Percentiles rank a stretch among this genome's conserved stretches.
Evolutionary conservation across 768 basidiomycete genomes (phyloP).

Genomic region (Hydnum rufescens): DNA sequence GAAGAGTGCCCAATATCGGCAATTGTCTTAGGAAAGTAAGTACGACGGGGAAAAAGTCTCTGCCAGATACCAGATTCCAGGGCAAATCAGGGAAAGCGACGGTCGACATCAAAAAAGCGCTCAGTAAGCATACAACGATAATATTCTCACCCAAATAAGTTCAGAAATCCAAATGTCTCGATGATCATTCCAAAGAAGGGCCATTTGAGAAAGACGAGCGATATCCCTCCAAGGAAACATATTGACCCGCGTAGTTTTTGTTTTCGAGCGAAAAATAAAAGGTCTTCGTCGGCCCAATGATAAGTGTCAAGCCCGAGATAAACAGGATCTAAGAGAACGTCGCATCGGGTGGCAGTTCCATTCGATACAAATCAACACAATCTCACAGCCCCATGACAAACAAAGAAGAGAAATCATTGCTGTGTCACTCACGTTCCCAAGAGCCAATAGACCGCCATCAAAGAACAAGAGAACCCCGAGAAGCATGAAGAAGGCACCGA

Average conservation of each 20-base stretch:
- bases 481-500: slow-evolving; percentile 89
- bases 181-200: slow-evolving; percentile 85
- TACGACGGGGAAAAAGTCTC: slow-evolving; percentile 98
- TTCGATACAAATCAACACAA: too few relatives aligned
- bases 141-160: slow-evolving; percentile 92
- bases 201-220: slow-evolving; percentile 89
- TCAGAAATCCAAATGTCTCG: slow-evolving; percentile 92
- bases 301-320: slow-evolving; percentile 80
- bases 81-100: neutral
- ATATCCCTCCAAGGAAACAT: slow-evolving; percentile 76
- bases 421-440: slow-evolving; percentile 64
- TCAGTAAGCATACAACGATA: slow-evolving; percentile 12
- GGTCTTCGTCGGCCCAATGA: slow-evolving; percentile 93
- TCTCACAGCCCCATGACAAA: too few relatives aligned
- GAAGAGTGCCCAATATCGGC: slow-evolving; percentile 70
- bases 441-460: slow-evolving; percentile 82
- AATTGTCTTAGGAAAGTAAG: slow-evolving; percentile 90
- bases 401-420: neutral
- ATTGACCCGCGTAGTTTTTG: slow-evolving; percentile 83
- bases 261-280: slow-evolving; percentile 94
- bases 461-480: slow-evolving; percentile 93
- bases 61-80: slow-evolving; percentile 18
- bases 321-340: slow-evolving; percentile 54
- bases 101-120: slow-evolving; percentile 6
- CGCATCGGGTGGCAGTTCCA: neutral